Conservation (phyloP, 164 flowering plant species). For the Houttuynia cordata region DNA sequence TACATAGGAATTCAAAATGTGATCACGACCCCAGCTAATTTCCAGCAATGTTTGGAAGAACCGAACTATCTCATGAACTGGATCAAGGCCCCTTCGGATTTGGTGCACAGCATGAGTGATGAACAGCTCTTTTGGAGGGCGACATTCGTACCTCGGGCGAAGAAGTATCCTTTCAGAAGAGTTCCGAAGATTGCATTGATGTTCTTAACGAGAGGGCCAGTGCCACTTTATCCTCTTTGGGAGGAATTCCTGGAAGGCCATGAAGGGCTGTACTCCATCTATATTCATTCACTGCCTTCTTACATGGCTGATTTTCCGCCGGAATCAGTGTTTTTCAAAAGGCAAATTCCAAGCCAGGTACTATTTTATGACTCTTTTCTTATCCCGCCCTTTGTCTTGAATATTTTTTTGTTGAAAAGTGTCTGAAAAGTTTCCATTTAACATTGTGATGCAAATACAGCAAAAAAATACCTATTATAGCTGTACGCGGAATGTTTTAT, state of each 20-base stretch:
- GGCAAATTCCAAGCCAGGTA: constrained; percentile 93
- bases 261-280: constrained; percentile 57
- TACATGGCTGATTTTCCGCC: constrained; percentile 34
- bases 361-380: not conserved
- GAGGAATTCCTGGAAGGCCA: constrained; percentile 73
- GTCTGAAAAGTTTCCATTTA: too few species aligned
- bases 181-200: constrained; percentile 84
- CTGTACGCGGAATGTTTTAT: too few species aligned
- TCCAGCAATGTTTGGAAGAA: constrained; percentile 34
- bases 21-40: constrained; percentile 12
- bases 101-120: constrained; percentile 72
- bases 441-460: too few species aligned
- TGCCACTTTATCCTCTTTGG: constrained; percentile 87
- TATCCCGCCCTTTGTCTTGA: not conserved
- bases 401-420: not conserved
- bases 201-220: constrained; percentile 89
- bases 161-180: constrained; percentile 59
- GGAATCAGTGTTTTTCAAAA: constrained; percentile 53
- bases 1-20: constrained; percentile 27
- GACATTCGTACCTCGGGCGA: constrained; percentile 44
- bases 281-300: constrained; percentile 62
- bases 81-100: constrained; percentile 52
- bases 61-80: constrained; percentile 27
- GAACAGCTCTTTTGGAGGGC: constrained; percentile 80
- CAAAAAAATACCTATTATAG: too few species aligned